phyloP scores from a whole-genome alignment of 208 protist species.

The Acanthamoeba castellanii region DNA sequence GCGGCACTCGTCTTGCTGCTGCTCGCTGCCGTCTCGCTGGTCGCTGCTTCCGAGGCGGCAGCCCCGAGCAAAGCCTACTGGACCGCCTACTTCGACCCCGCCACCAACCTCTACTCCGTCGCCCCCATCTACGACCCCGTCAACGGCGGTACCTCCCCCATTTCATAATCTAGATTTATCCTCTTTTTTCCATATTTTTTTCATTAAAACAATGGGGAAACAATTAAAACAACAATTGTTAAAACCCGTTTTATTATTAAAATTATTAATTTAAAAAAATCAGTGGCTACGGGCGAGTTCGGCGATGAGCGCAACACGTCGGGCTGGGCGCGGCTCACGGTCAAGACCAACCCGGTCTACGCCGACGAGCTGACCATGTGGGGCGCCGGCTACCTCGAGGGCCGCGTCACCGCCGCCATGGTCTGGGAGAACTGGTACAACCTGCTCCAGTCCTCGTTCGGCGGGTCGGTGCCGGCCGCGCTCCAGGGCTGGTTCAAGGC shows the following conservation, averaged over 20 bases:
- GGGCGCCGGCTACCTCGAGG: slow-evolving; percentile 73
- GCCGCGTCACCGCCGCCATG: slow-evolving; percentile 36
- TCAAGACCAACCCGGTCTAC: slow-evolving; percentile 53
- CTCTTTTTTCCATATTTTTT: neutral
- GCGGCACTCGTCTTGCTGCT: no score
- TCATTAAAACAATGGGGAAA: neutral
- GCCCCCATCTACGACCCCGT: neutral
- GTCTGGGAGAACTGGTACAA: slow-evolving; percentile 78
- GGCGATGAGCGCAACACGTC: slow-evolving; percentile 14
- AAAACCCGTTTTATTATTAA: neutral
- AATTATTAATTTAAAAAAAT: neutral
- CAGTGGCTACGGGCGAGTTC: slow-evolving; percentile 8
- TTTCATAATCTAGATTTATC: neutral
- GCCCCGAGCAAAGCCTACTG: neutral
- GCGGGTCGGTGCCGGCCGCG: slow-evolving; percentile 9
- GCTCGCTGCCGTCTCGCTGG: no score
- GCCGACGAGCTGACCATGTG: slow-evolving; percentile 62
- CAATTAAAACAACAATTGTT: no score
- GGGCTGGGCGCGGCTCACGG: slow-evolving; percentile 22
- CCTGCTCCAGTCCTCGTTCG: slow-evolving; percentile 22
- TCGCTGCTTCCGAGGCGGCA: no score
- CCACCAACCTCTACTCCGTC: neutral
- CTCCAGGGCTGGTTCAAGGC: slow-evolving; percentile 32
- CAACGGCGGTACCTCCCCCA: neutral
- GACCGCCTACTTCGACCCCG: slow-evolving; percentile 14